Evolutionary conservation across 139 green algal genomes (phyloP), one percentile per base, ranked within the genome.

Genomic region (Chlorella sp.): DNA sequence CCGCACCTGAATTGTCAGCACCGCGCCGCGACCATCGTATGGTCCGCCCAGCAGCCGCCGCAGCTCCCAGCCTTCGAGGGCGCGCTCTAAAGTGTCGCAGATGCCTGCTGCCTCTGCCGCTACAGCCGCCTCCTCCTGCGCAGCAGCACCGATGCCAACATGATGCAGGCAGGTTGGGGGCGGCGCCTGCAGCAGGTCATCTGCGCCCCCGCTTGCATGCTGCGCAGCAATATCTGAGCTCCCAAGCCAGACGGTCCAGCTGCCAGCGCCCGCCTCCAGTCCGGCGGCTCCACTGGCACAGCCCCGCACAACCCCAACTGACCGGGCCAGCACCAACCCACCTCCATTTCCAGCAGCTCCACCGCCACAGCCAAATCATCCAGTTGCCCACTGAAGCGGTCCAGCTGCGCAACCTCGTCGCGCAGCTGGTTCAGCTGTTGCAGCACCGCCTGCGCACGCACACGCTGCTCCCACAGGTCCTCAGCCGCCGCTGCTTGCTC

Each of bases 401-500:
- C 38, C 30, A 91, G 71, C 51, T 76, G 60, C 51, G 55, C 38
- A 1, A 51, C 76, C 67, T 81, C 67, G 11, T 85, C 55, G 0
- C 38, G 32, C n/a, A 85, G 78, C 1, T 34, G 25, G 13, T 79
- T 67, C 30, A 81, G 57, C n/a, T 79, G 36, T 28, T 90, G 79
- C 79, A 96, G 75, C 41, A 97, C 68, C 16, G 64, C 57, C 55
- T 94, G 85, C 20, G 94, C 95, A 11, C 74, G 70, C 0, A 56
- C 80, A 3, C 88, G 83, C 70, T 96, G 83, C 55, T 95, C 94
- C 95, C 95, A 98, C 63, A 98, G 80, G 1, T 82, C 85, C 0
- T 80, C 71, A 1, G 81, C 80, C 6, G 65, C 73, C 21, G 88
- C 81, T 7, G 90, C 67, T n/a, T 83, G 26, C 85, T 96, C 92